These are phyloP conservation scores for Rubroshorea leprosula DNA, from an alignment of 345 rosid genomes.

Conservation along the genomic window DNA sequence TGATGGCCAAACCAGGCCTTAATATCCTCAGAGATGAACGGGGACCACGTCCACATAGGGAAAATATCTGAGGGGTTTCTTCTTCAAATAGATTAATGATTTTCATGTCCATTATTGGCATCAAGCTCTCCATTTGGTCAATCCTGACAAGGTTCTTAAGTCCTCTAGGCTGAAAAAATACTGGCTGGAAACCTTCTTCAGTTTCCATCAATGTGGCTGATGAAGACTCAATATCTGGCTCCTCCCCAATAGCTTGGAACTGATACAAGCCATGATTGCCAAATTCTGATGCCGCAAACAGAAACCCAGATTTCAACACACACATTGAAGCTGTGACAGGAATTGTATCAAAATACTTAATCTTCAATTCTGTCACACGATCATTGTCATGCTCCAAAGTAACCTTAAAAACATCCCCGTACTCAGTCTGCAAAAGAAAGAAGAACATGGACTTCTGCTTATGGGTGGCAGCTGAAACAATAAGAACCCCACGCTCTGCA, in stretches of 20 bases:
- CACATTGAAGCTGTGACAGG: slow-evolving; percentile 85
- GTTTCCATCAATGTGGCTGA: slow-evolving; percentile 90
- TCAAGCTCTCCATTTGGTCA: slow-evolving; percentile 93
- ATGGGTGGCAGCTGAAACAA: slow-evolving; percentile 88
- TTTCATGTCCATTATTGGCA: slow-evolving; percentile 99
- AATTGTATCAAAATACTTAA: slow-evolving; percentile 90
- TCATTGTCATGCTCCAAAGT: slow-evolving; percentile 74
- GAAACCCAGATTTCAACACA: slow-evolving; percentile 81
- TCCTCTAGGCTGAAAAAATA: slow-evolving; percentile 87
- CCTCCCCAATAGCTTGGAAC: slow-evolving; percentile 87
- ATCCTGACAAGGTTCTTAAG: slow-evolving; percentile 91
- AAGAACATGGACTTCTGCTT: slow-evolving; percentile 87
- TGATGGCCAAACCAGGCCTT: slow-evolving; percentile 90
- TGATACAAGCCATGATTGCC: slow-evolving; percentile 94
- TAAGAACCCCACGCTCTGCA: slow-evolving; percentile 81
- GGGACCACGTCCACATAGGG: slow-evolving; percentile 94
- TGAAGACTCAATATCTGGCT: slow-evolving; percentile 84
- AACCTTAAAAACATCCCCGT: slow-evolving; percentile 89
- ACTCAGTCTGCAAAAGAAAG: slow-evolving; percentile 93
- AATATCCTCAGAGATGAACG: slow-evolving; percentile 89
- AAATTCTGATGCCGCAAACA: slow-evolving; percentile 92
- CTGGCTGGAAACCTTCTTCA: slow-evolving; percentile 94
- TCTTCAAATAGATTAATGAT: slow-evolving; percentile 87
- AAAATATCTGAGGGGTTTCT: slow-evolving; percentile 90
- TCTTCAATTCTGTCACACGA: slow-evolving; percentile 72